These are phyloP conservation scores for Euphorbia peplus DNA, from an alignment of 345 rosid species.

Conservation along the genomic window DNA sequence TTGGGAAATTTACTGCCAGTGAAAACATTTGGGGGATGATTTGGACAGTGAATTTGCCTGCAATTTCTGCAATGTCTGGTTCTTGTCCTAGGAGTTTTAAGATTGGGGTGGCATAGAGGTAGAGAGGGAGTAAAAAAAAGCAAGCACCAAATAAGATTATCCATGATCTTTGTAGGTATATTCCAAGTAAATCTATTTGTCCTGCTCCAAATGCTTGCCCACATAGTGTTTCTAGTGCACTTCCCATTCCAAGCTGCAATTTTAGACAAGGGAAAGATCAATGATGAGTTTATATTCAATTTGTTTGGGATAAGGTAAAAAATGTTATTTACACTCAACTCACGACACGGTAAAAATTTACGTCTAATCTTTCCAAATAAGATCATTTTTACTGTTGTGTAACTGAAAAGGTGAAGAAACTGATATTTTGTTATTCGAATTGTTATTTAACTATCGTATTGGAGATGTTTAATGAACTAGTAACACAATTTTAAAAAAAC, in stretches of 20 bases:
- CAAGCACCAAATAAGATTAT: constrained; percentile 67
- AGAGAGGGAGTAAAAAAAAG: constrained; percentile 62
- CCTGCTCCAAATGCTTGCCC: constrained; percentile 99
- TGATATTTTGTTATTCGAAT: too few relatives aligned
- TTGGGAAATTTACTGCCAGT: constrained; percentile 74
- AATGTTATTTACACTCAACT: too few relatives aligned
- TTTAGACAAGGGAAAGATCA: background rate
- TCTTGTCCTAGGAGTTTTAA: constrained; percentile 69
- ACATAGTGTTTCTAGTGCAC: constrained; percentile 89
- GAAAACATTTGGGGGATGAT: constrained; percentile 94
- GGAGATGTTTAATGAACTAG: too few relatives aligned
- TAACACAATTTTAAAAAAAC: too few relatives aligned
- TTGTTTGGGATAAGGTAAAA: too few relatives aligned
- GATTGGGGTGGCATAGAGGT: constrained; percentile 68
- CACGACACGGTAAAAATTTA: too few relatives aligned
- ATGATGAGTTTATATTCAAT: background rate
- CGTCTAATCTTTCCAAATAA: too few relatives aligned
- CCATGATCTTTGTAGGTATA: constrained; percentile 94
- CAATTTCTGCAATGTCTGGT: constrained; percentile 58
- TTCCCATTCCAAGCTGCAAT: constrained; percentile 91
- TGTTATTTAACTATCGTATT: too few relatives aligned
- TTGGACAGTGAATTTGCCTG: constrained; percentile 64
- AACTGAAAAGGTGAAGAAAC: too few relatives aligned
- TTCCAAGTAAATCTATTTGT: constrained; percentile 63
- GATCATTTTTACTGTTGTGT: too few relatives aligned